A percentile compares a stretch with the other conserved stretches of the same genome.
phyloP scores from a whole-genome alignment of 441 rosid species.

The Bruguiera hainesii region DNA sequence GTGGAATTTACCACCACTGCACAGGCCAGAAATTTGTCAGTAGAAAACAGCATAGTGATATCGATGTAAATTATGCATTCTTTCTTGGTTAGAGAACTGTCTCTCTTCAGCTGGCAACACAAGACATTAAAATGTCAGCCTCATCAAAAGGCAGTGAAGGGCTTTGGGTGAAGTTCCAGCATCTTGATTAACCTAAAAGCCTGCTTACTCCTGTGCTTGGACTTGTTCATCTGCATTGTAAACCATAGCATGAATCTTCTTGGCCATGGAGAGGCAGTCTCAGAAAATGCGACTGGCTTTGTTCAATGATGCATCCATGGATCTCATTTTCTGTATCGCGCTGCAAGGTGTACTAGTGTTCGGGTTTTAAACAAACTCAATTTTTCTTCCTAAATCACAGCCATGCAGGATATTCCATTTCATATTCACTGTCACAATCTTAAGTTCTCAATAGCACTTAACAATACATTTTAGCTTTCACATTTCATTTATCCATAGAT shows the following conservation, averaged over 20 bases:
- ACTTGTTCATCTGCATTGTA: conserved; percentile 71
- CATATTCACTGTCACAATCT: neutral
- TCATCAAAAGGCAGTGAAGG: conserved; percentile 87
- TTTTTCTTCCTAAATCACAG: conserved; percentile 15
- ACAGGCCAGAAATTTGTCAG: conserved; percentile 78
- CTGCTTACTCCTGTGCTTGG: conserved; percentile 53
- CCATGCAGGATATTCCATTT: conserved; percentile 42
- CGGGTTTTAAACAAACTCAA: conserved; percentile 26
- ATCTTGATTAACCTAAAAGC: conserved; percentile 67
- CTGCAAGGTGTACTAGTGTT: conserved; percentile 38
- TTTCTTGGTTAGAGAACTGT: conserved; percentile 58
- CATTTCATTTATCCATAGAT: neutral
- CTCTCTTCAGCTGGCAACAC: conserved; percentile 61
- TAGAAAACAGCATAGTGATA: conserved; percentile 74
- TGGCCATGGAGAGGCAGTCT: conserved; percentile 57
- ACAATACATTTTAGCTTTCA: neutral
- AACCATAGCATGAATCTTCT: conserved; percentile 71
- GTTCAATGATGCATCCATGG: conserved; percentile 51
- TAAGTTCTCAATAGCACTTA: conserved; percentile 14
- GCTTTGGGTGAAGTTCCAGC: conserved; percentile 85
- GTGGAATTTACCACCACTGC: conserved; percentile 87
- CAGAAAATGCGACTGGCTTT: conserved; percentile 58
- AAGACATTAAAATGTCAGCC: conserved; percentile 73
- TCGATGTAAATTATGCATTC: conserved; percentile 45
- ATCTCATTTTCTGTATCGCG: conserved; percentile 58